These are phyloP conservation scores for Populus davidiana DNA, from an alignment of 345 rosid genomes.

Conservation along the genomic window DNA sequence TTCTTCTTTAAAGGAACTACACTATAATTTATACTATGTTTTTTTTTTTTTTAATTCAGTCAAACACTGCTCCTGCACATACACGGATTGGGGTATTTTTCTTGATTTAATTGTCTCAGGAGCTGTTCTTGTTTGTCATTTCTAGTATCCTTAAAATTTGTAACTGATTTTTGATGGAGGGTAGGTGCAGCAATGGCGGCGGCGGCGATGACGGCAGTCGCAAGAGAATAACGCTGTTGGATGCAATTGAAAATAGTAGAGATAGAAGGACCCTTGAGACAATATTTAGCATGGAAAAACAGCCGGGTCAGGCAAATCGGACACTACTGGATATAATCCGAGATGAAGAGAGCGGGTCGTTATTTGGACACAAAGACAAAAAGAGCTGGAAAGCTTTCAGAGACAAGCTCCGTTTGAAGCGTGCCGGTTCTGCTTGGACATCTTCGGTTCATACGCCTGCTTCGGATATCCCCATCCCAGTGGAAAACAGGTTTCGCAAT, in stretches of 20 bases:
- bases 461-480: constrained; percentile 48
- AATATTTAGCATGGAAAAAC: neutral
- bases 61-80: neutral
- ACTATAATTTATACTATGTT: too few species aligned
- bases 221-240: constrained; percentile 8
- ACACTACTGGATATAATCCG: constrained; percentile 62
- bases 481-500: neutral
- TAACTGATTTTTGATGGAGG: constrained; percentile 13
- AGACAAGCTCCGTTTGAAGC: constrained; percentile 61
- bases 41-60: too few species aligned
- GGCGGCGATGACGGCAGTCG: neutral
- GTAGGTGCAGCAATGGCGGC: neutral
- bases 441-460: constrained; percentile 51
- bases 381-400: constrained; percentile 77
- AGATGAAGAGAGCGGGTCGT: constrained; percentile 44
- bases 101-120: neutral
- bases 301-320: constrained; percentile 3
- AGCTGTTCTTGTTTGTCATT: neutral
- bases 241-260: constrained; percentile 1
- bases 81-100: too few species aligned
- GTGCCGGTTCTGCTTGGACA: constrained; percentile 68
- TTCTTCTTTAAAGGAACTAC: neutral
- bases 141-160: neutral
- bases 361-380: constrained; percentile 45
- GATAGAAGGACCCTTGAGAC: constrained; percentile 1